These are phyloP conservation scores for Aaosphaeria pasadenensis DNA, from an alignment of 2,329 filamentous ascomycete genomes.

Conservation along the genomic window DNA sequence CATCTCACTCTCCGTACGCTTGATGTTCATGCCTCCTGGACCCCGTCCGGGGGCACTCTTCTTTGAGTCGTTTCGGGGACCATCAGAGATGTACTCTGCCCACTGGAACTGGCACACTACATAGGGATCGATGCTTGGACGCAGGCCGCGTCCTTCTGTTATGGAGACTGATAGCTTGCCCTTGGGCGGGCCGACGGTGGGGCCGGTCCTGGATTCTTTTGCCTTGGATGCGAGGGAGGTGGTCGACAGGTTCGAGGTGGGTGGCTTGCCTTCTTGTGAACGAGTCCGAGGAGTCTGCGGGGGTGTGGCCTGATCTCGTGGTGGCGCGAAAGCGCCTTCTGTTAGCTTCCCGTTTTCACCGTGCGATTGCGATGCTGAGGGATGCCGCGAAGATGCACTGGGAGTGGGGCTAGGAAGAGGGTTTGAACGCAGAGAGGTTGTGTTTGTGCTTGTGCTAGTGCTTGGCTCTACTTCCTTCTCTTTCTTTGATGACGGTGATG, in stretches of 20 bases:
- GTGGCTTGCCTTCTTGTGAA: slow-evolving; percentile 59
- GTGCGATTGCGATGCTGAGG: slow-evolving; percentile 60
- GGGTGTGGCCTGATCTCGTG: slow-evolving; percentile 79
- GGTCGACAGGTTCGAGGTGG: slow-evolving; percentile 47
- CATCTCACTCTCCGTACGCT: slow-evolving; percentile 73
- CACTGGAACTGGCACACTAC: slow-evolving; percentile 96
- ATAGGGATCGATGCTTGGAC: slow-evolving; percentile 84
- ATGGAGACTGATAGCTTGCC: slow-evolving; percentile 91
- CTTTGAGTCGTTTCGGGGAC: slow-evolving; percentile 63
- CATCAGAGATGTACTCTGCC: slow-evolving; percentile 91
- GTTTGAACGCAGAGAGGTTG: slow-evolving; percentile 46
- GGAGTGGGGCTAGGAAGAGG: slow-evolving; percentile 51
- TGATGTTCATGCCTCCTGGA: slow-evolving; percentile 47
- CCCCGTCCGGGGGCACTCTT: slow-evolving; percentile 10
- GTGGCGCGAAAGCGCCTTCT: slow-evolving; percentile 62
- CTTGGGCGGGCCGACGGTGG: slow-evolving; percentile 69
- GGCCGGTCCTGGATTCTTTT: slow-evolving; percentile 41
- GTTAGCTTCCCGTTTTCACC: slow-evolving; percentile 84
- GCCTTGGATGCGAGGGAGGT: slow-evolving; percentile 44
- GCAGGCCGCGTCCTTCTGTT: slow-evolving; percentile 76
- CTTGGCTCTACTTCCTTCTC: slow-evolving; percentile 6
- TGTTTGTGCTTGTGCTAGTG: slow-evolving; percentile 1
- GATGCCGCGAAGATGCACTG: slow-evolving; percentile 46
- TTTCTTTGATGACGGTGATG: not conserved
- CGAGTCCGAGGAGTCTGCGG: slow-evolving; percentile 86